Evolutionary conservation across 2,329 filamentous ascomycete species (phyloP).

Genomic region (Catunica adiposa): DNA sequence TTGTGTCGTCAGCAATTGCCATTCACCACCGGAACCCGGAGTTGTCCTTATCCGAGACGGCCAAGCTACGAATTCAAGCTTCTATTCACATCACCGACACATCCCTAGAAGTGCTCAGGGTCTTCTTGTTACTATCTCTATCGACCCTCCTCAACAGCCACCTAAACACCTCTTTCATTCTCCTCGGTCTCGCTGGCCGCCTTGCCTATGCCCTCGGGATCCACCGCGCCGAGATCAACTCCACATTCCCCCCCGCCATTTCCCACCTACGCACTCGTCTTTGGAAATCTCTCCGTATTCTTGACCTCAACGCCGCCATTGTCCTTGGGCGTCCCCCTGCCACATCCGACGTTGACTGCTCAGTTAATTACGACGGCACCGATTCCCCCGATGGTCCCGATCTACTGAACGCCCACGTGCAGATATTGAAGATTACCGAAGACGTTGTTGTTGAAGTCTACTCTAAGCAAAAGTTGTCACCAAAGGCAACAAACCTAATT

Average conservation of each 20-base stretch:
- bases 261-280: constrained; percentile 29
- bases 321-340: constrained; percentile 39
- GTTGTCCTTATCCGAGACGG: background rate
- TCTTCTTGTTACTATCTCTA: background rate
- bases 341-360: constrained; percentile 38
- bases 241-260: constrained; percentile 29
- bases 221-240: constrained; percentile 37
- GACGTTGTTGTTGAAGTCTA: constrained; percentile 35
- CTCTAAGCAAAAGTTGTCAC: constrained; percentile 35
- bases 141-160: background rate
- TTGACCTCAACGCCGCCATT: constrained; percentile 36
- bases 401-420: constrained; percentile 34
- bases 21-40: background rate
- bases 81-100: background rate
- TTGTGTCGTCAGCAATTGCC: background rate
- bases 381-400: constrained; percentile 25
- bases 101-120: background rate
- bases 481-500: constrained; percentile 36
- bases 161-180: constrained; percentile 35
- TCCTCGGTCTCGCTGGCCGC: constrained; percentile 36
- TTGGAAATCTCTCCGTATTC: constrained; percentile 36
- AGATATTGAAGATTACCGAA: constrained; percentile 36
- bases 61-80: background rate
- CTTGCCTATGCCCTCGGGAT: constrained; percentile 37
- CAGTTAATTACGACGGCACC: constrained; percentile 27